A percentile compares a stretch with the other conserved stretches of the same genome.
Evolutionary conservation across 2,329 filamentous ascomycete species (phyloP).

Genomic region (Hirsutella thompsonii): DNA sequence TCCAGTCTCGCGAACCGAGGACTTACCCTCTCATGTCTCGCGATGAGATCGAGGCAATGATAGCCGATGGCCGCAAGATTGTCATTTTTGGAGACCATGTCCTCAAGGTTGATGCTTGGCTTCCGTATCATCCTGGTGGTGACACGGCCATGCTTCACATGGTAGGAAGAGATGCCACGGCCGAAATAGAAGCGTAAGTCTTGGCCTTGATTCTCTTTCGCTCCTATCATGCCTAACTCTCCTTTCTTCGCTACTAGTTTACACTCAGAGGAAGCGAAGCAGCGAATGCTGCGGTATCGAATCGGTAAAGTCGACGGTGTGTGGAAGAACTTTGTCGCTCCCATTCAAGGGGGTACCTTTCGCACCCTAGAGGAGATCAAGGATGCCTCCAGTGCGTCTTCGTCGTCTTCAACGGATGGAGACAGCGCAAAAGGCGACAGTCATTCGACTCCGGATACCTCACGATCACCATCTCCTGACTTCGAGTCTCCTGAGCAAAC

Average conservation of each 20-base stretch:
- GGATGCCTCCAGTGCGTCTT: constrained; percentile 11
- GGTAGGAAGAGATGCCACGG: constrained; percentile 86
- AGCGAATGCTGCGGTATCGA: constrained; percentile 68
- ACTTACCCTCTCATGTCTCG: constrained; percentile 24
- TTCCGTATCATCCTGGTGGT: constrained; percentile 83
- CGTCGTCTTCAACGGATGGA: not conserved
- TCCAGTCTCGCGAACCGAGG: not conserved
- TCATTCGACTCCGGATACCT: constrained; percentile 40
- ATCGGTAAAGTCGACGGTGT: constrained; percentile 70
- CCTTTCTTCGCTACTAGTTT: constrained; percentile 40
- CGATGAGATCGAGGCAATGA: constrained; percentile 50
- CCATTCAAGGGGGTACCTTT: constrained; percentile 81
- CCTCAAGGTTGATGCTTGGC: constrained; percentile 78
- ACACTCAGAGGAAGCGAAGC: constrained; percentile 65
- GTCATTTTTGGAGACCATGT: constrained; percentile 73
- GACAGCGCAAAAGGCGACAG: constrained; percentile 14
- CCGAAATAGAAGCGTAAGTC: constrained; percentile 78
- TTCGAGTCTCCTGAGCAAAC: constrained; percentile 24
- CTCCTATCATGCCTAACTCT: not conserved
- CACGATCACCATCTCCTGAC: constrained; percentile 35
- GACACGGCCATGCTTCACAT: constrained; percentile 86
- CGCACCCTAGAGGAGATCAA: constrained; percentile 29
- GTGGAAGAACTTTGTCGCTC: constrained; percentile 83
- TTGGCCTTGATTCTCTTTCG: not conserved
- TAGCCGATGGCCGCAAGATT: constrained; percentile 68